Evolutionary conservation across 2,329 filamentous ascomycete genomes (phyloP), one percentile per base, ranked within the genome.

Genomic region (Immersiporthe knoxdaviesiana): DNA sequence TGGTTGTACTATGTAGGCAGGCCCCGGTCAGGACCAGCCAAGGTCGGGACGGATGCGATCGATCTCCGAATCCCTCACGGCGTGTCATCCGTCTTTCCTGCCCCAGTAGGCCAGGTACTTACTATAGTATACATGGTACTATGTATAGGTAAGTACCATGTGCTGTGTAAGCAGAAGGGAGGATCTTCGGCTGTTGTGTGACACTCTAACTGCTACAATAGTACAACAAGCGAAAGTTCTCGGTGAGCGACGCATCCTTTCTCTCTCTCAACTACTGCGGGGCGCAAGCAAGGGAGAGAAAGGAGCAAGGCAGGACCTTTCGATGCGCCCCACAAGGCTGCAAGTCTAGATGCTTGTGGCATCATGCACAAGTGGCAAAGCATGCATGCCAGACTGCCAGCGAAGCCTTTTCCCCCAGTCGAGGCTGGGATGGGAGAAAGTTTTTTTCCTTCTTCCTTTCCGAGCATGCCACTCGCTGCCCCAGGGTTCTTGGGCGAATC

Each of bases 371-470:
- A 21, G 12, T 12, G 27, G 35, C 14, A 30, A 58, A 52, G 47
- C 47, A 24, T 14, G 47, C 47, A 24, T 14, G 50, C 52, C 56
- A 59, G n/a, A 37, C 32, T 35, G 35, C 35, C 35, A 4, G n/a
- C 4, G 21, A 47, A 47, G 16, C 8, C 44, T 7, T 18, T 16
- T 18, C 56, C 30, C n/a, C n/a, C n/a, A n/a, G 56, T 44, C 30
- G 32, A 61, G 65, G 58, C 65, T 62, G 65, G 65, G 65, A 67
- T 67, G 21, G n/a, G 35, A 64, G 62, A 47, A n/a, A 18, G 8
- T 4, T 47, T 47, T 47, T 47, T 47, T 44, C 35, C 16, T 16
- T 41, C 16, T n/a, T 8, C 16, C 7, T 47, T n/a, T 32, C 59
- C 52, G 32, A n/a, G 24, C 27, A 37, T 58, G 63, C 37, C 41